Conservation (phyloP, 768 basidiomycete genomes). For the Mycena polygramma region DNA sequence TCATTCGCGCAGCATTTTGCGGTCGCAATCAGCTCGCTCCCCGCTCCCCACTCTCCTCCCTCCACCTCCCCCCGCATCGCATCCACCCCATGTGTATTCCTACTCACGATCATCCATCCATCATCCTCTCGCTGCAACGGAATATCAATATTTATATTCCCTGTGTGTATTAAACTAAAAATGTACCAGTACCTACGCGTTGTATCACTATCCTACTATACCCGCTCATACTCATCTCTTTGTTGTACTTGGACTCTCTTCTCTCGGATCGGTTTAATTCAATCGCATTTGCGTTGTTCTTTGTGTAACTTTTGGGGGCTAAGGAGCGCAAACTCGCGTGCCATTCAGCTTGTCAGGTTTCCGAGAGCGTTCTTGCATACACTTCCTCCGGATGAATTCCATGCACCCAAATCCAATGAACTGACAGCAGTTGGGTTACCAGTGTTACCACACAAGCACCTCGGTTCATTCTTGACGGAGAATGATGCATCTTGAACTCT, state of each 20-base stretch:
- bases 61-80: neutral
- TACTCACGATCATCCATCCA: neutral
- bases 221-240: neutral
- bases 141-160: neutral
- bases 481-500: no score
- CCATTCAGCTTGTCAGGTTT: no score
- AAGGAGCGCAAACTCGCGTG: no score
- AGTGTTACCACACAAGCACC: neutral
- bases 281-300: neutral
- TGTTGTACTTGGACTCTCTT: neutral
- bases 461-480: no score
- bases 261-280: neutral
- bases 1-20: no score
- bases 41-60: neutral
- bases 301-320: no score
- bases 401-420: no score
- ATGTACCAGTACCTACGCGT: slow-evolving; percentile 1
- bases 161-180: slow-evolving; percentile 7
- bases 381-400: neutral
- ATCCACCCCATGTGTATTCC: neutral
- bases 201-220: neutral
- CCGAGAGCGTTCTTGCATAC: neutral
- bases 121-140: neutral
- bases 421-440: no score
- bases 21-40: neutral